A percentile compares a stretch with the other conserved stretches of the same genome.
phyloP scores from a whole-genome alignment of 495 filamentous ascomycete genomes.

The Hypomontagnella monticulosa region DNA sequence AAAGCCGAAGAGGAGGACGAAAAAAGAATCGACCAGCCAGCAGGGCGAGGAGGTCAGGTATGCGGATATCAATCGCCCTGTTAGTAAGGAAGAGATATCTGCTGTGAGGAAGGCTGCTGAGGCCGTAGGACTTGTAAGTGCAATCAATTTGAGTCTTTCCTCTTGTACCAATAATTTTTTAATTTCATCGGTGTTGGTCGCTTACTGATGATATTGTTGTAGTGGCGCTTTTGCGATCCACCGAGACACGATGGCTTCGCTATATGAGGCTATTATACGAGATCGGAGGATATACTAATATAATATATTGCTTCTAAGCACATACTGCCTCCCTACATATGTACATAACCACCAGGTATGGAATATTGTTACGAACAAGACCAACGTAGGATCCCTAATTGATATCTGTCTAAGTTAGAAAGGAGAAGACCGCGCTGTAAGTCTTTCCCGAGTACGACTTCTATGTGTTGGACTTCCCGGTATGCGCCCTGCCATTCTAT shows the following conservation, averaged over 20 bases:
- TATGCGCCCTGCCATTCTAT: no score
- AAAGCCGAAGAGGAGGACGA: conserved; percentile 59
- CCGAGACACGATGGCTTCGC: conserved; percentile 76
- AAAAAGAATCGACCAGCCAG: conserved; percentile 28
- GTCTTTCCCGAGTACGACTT: no score
- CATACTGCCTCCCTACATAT: background rate
- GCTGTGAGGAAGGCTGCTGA: conserved; percentile 70
- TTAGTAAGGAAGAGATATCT: conserved; percentile 68
- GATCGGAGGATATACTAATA: background rate
- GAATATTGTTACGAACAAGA: background rate
- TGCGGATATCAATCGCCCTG: conserved; percentile 77
- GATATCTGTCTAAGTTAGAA: no score
- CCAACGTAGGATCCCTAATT: no score
- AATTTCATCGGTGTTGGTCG: background rate
- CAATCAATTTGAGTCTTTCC: background rate
- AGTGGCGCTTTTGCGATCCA: conserved; percentile 77
- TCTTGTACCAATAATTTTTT: background rate
- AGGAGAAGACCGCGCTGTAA: no score
- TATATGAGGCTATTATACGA: conserved; percentile 54
- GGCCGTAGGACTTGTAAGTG: conserved; percentile 64
- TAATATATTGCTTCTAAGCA: background rate
- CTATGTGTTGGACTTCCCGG: no score
- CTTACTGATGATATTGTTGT: conserved; percentile 3
- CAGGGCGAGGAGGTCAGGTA: conserved; percentile 65
- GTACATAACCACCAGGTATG: background rate